Evolutionary conservation across 139 green algal species (phyloP).

Genomic region (Haematococcus lacustris): DNA sequence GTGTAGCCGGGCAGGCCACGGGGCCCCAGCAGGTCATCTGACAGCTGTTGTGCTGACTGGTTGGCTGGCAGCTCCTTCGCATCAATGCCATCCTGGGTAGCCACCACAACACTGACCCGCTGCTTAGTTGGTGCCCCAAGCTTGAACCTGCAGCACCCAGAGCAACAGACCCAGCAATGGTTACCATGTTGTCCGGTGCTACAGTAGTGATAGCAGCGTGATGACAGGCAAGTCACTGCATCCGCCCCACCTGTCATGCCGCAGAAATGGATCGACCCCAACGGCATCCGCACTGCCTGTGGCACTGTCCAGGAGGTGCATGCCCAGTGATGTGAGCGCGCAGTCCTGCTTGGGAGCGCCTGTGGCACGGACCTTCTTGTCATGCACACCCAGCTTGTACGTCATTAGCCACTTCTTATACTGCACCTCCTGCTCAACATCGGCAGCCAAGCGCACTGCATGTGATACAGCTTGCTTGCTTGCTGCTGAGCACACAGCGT

Average conservation of each 20-base stretch:
- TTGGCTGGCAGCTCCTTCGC: slow-evolving; percentile 16
- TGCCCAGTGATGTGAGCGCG: slow-evolving; percentile 31
- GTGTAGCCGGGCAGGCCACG: slow-evolving; percentile 10
- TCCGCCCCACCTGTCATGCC: too few relatives aligned
- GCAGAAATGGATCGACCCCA: slow-evolving; percentile 33
- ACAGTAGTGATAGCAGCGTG: too few relatives aligned
- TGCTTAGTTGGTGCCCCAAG: slow-evolving; percentile 10
- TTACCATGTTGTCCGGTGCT: too few relatives aligned
- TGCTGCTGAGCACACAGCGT: too few relatives aligned
- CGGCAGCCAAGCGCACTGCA: not conserved
- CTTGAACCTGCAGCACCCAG: too few relatives aligned
- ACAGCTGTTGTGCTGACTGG: slow-evolving; percentile 15
- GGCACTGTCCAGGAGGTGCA: slow-evolving; percentile 15
- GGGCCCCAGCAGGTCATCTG: slow-evolving; percentile 12
- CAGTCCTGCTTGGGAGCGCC: slow-evolving; percentile 26
- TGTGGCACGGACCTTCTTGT: slow-evolving; percentile 37
- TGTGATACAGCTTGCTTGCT: too few relatives aligned
- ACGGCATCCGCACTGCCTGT: not conserved
- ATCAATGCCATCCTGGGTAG: slow-evolving; percentile 15
- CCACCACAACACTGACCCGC: slow-evolving; percentile 18
- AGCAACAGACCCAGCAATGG: too few relatives aligned
- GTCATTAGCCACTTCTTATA: slow-evolving; percentile 45
- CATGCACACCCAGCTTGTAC: slow-evolving; percentile 37
- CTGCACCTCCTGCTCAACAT: slow-evolving; percentile 25
- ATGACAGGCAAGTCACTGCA: too few relatives aligned